phyloP scores from a whole-genome alignment of 345 rosid genomes.

The Schrenkiella parvula region DNA sequence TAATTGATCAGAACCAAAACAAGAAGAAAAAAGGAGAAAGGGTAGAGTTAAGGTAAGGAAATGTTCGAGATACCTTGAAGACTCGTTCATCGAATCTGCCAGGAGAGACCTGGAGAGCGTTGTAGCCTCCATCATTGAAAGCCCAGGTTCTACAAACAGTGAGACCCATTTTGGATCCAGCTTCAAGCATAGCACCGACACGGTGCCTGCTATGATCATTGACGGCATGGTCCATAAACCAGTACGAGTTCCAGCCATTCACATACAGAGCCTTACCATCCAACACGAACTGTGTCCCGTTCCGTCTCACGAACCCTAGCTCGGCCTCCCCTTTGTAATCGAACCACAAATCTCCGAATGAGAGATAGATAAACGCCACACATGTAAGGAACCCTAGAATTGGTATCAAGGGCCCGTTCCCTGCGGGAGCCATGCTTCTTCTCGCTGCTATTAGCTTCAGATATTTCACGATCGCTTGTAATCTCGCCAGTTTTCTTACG shows the following conservation, averaged over 20 bases:
- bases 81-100: slow-evolving; percentile 81
- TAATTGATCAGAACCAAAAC: background rate
- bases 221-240: slow-evolving; percentile 91
- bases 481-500: slow-evolving; percentile 24
- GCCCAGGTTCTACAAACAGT: slow-evolving; percentile 98
- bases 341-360: slow-evolving; percentile 59
- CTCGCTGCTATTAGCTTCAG: slow-evolving; percentile 11
- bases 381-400: slow-evolving; percentile 81
- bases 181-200: slow-evolving; percentile 63
- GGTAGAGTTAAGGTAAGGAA: background rate
- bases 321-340: slow-evolving; percentile 29
- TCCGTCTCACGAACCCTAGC: slow-evolving; percentile 59
- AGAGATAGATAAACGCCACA: slow-evolving; percentile 63
- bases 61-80: slow-evolving; percentile 53
- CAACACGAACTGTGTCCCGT: slow-evolving; percentile 67
- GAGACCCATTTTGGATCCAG: slow-evolving; percentile 89
- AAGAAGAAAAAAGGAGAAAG: background rate
- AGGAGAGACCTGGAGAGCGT: slow-evolving; percentile 92
- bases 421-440: slow-evolving; percentile 43
- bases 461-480: slow-evolving; percentile 5
- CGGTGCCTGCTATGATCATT: slow-evolving; percentile 58
- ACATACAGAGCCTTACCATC: slow-evolving; percentile 61
- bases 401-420: slow-evolving; percentile 59
- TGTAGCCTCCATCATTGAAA: slow-evolving; percentile 83
- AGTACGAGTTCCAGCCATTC: slow-evolving; percentile 94